Conservation (phyloP, 768 basidiomycete species). For the Auricularia sp. region DNA sequence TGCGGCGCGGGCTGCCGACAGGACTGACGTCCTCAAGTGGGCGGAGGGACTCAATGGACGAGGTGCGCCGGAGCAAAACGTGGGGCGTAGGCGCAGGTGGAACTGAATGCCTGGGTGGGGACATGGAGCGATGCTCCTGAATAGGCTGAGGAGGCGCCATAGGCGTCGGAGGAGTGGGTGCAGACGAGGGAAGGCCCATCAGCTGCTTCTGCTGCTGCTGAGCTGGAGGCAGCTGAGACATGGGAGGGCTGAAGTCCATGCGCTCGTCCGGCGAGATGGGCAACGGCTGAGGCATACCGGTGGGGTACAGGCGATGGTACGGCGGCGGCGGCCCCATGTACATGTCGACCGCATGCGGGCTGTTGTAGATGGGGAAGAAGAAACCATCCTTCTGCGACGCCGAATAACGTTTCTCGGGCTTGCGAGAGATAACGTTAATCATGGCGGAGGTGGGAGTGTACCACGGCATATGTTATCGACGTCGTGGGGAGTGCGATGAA, state of each 20-base stretch:
- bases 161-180: not conserved
- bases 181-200: not conserved
- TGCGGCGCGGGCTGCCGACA: not conserved
- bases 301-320: not conserved
- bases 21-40: not conserved
- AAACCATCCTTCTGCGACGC: not conserved
- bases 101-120: not conserved
- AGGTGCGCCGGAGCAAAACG: not conserved
- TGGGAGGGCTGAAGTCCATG: not conserved
- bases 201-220: not conserved
- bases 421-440: not conserved
- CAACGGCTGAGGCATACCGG: not conserved
- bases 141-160: not conserved
- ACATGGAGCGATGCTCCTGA: not conserved
- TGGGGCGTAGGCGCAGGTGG: not conserved
- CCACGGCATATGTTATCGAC: not conserved
- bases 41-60: not conserved
- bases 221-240: not conserved
- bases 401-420: conserved; percentile 1
- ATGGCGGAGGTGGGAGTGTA: not conserved
- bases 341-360: not conserved
- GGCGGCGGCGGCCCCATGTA: not conserved
- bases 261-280: not conserved
- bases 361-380: conserved; percentile 2
- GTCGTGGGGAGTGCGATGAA: not conserved